A percentile compares a stretch with the other conserved stretches of the same genome.
phyloP scores from a whole-genome alignment of 2,329 filamentous ascomycete genomes.

The Claviceps digitariae region DNA sequence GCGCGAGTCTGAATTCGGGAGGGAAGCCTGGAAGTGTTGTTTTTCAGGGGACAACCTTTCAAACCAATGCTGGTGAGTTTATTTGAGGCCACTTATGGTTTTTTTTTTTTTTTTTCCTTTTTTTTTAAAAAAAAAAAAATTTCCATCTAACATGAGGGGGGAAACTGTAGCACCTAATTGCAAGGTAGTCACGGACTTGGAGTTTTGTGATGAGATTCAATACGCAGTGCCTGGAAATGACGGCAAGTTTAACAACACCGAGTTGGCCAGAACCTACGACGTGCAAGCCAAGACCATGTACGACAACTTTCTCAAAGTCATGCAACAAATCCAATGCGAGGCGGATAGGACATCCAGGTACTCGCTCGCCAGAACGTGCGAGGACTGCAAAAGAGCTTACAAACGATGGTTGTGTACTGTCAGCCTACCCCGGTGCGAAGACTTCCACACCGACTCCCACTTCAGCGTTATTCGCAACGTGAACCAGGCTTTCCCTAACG shows the following conservation, averaged over 20 bases:
- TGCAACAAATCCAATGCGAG: slow-evolving; percentile 79
- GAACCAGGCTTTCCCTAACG: slow-evolving; percentile 55
- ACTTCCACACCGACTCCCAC: slow-evolving; percentile 47
- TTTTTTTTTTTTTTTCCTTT: not conserved
- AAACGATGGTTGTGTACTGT: slow-evolving; percentile 93
- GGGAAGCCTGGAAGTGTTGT: slow-evolving; percentile 60
- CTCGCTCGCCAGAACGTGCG: slow-evolving; percentile 65
- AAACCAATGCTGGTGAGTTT: slow-evolving; percentile 58
- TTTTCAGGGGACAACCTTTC: slow-evolving; percentile 58
- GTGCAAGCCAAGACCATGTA: slow-evolving; percentile 56
- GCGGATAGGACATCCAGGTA: slow-evolving; percentile 60
- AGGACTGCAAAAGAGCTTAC: slow-evolving; percentile 67
- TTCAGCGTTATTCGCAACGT: slow-evolving; percentile 50
- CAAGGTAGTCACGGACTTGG: slow-evolving; percentile 71
- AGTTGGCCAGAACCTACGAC: slow-evolving; percentile 66
- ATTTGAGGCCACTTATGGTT: not conserved
- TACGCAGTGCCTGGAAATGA: slow-evolving; percentile 83
- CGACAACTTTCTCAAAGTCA: slow-evolving; percentile 63
- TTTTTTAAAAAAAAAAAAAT: no score
- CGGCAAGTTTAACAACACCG: slow-evolving; percentile 42
- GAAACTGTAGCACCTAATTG: slow-evolving; percentile 56
- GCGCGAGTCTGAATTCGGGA: slow-evolving; percentile 8
- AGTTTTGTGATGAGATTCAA: slow-evolving; percentile 76
- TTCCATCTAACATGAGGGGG: not conserved
- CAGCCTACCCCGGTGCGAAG: slow-evolving; percentile 81